Evolutionary conservation across 805 yeast genomes (phyloP).

Genomic region (Suhomyces emberorum): DNA sequence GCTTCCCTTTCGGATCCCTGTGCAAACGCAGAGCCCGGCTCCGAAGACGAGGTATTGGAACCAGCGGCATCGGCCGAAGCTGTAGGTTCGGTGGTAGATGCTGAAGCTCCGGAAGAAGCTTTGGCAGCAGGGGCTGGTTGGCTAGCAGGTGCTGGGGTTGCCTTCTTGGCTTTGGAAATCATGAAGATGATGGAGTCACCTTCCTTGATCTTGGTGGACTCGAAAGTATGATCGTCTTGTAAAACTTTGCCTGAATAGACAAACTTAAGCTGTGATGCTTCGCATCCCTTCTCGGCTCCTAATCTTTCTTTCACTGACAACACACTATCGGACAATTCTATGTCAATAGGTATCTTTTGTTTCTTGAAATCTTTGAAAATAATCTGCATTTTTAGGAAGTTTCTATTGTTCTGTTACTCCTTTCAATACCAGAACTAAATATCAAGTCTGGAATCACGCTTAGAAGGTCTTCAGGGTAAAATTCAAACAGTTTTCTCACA

Average conservation of each 20-base stretch:
- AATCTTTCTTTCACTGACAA: constrained; percentile 68
- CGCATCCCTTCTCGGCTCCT: constrained; percentile 66
- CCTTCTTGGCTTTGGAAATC: constrained; percentile 53
- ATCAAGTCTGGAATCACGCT: too few relatives aligned
- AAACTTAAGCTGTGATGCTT: constrained; percentile 72
- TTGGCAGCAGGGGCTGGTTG: constrained; percentile 18
- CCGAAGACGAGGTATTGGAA: constrained; percentile 8
- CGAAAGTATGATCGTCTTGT: constrained; percentile 75
- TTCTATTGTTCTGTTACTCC: too few relatives aligned
- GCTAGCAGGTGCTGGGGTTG: constrained; percentile 25
- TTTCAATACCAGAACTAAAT: too few relatives aligned
- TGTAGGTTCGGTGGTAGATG: constrained; percentile 16
- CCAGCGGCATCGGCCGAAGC: constrained; percentile 12
- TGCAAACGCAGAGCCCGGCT: constrained; percentile 58
- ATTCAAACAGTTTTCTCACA: too few relatives aligned
- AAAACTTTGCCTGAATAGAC: constrained; percentile 91
- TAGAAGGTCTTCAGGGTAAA: too few relatives aligned
- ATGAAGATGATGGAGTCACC: constrained; percentile 89
- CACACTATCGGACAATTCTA: constrained; percentile 66
- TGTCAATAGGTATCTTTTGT: constrained; percentile 76
- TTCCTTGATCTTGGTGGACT: constrained; percentile 71
- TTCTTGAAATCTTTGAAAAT: constrained; percentile 91
- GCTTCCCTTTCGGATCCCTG: constrained; percentile 76
- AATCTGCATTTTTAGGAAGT: constrained; percentile 74
- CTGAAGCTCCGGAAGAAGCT: constrained; percentile 14